Evolutionary conservation across 176 grass and related monocot genomes (phyloP), one percentile per base, ranked within the genome.

Genomic region (Phragmites australis): DNA sequence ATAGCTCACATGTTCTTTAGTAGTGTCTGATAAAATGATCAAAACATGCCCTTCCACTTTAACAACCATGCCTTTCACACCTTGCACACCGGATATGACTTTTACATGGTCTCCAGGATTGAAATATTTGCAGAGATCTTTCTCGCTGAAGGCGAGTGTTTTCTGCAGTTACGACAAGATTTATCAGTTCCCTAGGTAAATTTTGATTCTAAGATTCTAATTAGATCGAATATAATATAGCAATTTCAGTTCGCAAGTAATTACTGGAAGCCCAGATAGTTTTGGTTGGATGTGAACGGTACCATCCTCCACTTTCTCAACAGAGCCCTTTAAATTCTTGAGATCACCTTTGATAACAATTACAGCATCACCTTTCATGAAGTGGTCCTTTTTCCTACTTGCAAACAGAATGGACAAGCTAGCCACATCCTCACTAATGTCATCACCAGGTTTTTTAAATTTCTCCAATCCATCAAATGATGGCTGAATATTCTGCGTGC

Each of bases 31-130:
- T 55, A 90, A 83, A 83, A 97, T 89, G 40, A 75, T 93, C 81
- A 93, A 68, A 78, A 97, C 81, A 78, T 93, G 91, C 21, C 79
- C 87, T 77, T 93, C 84, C 19, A 93, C 91, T 79, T 93, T 91
- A 46, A 97, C 91, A 69, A 93, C 89, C 91, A 93, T 88, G 69
- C 94, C 91, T 53, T 82, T 93, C 10, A 55, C 78, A 29, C 91
- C 91, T 48, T 89, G 84, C 78, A 89, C 86, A 63, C 94, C 91
- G 23, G 84, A 97, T 21, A 93, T 66, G 31, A 97, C 82, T 91
- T 97, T 91, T 47, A 97, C 89, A 93, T 97, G 94, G 60, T 93
- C 89, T 76, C 94, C 91, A 21, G 81, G 78, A 72, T 93, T 97
- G 73, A 93, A 97, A 85, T 83, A 81, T 69, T 97, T 97, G 79